Evolutionary conservation across 106 monocot genomes (phyloP).

Genomic region (Apostasia ramifera): DNA sequence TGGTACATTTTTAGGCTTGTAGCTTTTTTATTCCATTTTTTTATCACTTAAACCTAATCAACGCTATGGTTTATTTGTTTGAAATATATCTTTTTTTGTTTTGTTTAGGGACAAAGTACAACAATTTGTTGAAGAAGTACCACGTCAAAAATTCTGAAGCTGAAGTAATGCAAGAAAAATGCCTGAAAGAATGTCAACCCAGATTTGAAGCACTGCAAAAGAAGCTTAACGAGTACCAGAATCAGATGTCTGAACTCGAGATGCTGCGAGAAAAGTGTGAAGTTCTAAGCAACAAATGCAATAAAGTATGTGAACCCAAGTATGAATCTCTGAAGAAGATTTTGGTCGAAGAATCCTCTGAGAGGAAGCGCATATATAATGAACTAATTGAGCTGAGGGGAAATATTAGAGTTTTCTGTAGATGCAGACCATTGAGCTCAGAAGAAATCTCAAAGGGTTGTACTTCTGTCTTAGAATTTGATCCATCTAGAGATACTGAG

Average conservation of each 20-base stretch:
- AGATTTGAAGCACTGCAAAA: slow-evolving; percentile 50
- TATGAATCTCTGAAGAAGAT: slow-evolving; percentile 53
- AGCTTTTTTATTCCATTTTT: slow-evolving; percentile 5
- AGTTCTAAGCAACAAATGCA: slow-evolving; percentile 29
- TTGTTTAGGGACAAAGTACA: slow-evolving; percentile 44
- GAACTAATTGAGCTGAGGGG: slow-evolving; percentile 84
- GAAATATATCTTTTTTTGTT: neutral
- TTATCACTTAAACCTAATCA: neutral
- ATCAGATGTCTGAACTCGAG: slow-evolving; percentile 14
- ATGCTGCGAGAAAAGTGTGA: slow-evolving; percentile 8
- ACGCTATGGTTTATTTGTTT: neutral
- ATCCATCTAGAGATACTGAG: slow-evolving; percentile 57
- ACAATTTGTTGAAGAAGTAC: slow-evolving; percentile 25
- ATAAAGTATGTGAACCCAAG: slow-evolving; percentile 35
- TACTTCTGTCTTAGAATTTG: slow-evolving; percentile 57
- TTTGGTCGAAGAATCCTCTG: slow-evolving; percentile 41
- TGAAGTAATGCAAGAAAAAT: slow-evolving; percentile 15
- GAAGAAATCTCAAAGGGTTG: slow-evolving; percentile 60
- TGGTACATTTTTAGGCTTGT: slow-evolving; percentile 16
- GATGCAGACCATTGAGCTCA: slow-evolving; percentile 72
- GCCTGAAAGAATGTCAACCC: slow-evolving; percentile 40
- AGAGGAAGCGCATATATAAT: slow-evolving; percentile 79
- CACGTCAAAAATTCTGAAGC: slow-evolving; percentile 18
- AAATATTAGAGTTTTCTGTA: slow-evolving; percentile 93
- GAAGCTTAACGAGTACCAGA: slow-evolving; percentile 28